Evolutionary conservation across 176 grass and related monocot species (phyloP), one percentile per base, ranked within the genome.

Genomic region (Phyllostachys edulis): DNA sequence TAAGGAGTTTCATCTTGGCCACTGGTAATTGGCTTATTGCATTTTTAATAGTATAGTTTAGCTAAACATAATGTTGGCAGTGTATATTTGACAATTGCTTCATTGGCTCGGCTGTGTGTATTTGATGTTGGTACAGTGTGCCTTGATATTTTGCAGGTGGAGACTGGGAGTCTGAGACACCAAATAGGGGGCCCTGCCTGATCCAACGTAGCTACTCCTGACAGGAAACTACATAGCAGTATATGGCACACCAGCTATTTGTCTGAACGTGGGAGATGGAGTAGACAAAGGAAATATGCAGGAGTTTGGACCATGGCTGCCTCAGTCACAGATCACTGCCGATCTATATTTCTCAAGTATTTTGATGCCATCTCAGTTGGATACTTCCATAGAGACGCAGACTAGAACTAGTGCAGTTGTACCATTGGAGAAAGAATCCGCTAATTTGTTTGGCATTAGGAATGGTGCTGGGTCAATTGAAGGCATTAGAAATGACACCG

Each of bases 261-360:
- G 77, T 42, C 21, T 73, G 26, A 51, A 52, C 24, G 38, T 66
- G 29, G 69, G 41, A 47, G 67, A 80, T 74, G 36, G 55, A 70
- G 40, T 76, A 69, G 71, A 52, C 10, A 51, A 41, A 49, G 71
- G 54, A 82, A 82, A 82, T 76, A 77, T 82, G 71, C 71, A 71
- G 72, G 79, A 77, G 42, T 75, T 77, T 82, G 63, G 52, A 68
- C 71, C 69, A 82, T 88, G 86, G 79, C 80, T 70, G 54, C 86
- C 51, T 77, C 71, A 75, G 42, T 46, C 51, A 69, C 71, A 76
- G 50, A 77, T 20, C 40, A 66, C 40, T 49, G 63, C 63, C 60
- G 79, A 82, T 67, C 13, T 82, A 76, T 76, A 42, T 86, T 65
- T 83, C 63, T 67, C 79, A 24, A 72, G 52, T 36, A 59, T 56